Base-by-base conservation (phyloP, 306 rosid species). In the Senna siamea region DNA sequence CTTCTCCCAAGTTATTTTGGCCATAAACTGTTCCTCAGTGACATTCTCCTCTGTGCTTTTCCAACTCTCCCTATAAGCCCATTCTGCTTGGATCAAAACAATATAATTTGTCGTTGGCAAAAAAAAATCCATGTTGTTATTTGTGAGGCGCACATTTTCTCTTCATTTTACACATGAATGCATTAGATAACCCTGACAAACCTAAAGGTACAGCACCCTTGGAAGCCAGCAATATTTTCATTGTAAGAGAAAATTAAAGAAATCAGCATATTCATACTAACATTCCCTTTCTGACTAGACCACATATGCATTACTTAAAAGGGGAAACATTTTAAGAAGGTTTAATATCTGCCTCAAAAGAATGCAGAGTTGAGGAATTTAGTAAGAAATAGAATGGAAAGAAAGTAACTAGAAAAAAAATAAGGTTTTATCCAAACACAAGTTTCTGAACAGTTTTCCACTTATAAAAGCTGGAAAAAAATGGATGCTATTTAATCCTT, bases 181-280 rank as follows among this genome's bases (percentile, higher is more conserved):
- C n/a, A n/a, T n/a, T n/a, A n/a, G n/a, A n/a, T n/a, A n/a, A n/a
- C n/a, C n/a, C n/a, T n/a, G n/a, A n/a, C n/a, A n/a, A n/a, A n/a
- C n/a, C n/a, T n/a, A n/a, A n/a, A n/a, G n/a, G 4, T 55, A 9
- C 12, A 72, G 14, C 2, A n/a, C 2, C 62, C 37, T 20, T 19
- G 53, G 69, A 59, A 59, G 57, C 77, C 59, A 60, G 38, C 32
- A 32, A 6, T 63, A 23, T 50, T 28, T 32, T 9, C 40, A 7
- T 64, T 26, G 23, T 38, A 75, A 32, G 32, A 13, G 23, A 54
- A 54, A 20, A 52, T 5, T 35, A 55, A 38, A 23, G 7, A 15
- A 7, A 15, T 26, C 40, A 44, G 37, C 2, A 32, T n/a, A n/a
- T n/a, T n/a, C n/a, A n/a, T n/a, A n/a, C n/a, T n/a, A n/a, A n/a